Percentiles rank a stretch among this genome's conserved stretches.
phyloP scores from a whole-genome alignment of 495 filamentous ascomycete genomes.

The Xylaria venustula region DNA sequence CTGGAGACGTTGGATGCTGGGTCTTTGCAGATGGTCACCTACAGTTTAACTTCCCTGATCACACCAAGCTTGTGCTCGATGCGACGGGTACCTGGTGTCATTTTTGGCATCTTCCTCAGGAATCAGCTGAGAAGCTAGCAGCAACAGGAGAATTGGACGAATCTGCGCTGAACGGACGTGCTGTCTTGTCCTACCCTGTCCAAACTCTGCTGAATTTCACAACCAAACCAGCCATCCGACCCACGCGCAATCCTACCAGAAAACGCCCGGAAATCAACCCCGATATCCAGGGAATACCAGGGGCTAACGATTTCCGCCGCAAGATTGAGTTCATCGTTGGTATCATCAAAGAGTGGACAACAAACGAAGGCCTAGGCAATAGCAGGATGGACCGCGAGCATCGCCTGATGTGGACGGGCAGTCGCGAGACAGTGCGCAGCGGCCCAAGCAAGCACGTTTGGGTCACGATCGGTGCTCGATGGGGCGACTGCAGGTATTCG shows the following conservation, averaged over 20 bases:
- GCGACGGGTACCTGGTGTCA: constrained; percentile 73
- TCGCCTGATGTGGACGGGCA: constrained; percentile 66
- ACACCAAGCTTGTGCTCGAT: constrained; percentile 87
- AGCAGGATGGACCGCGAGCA: constrained; percentile 47
- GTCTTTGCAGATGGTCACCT: constrained; percentile 84
- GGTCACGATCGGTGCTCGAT: constrained; percentile 76
- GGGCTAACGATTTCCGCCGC: constrained; percentile 73
- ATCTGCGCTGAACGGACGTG: constrained; percentile 60
- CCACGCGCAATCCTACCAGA: constrained; percentile 41
- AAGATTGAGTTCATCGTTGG: constrained; percentile 76
- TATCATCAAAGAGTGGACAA: constrained; percentile 71
- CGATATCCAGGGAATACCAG: constrained; percentile 60
- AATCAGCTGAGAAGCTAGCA: constrained; percentile 62
- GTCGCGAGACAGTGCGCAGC: constrained; percentile 60
- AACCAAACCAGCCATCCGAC: constrained; percentile 42
- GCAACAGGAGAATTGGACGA: constrained; percentile 63
- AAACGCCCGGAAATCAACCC: constrained; percentile 55
- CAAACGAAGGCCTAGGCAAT: constrained; percentile 67
- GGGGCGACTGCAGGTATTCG: constrained; percentile 61
- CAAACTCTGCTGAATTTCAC: constrained; percentile 57
- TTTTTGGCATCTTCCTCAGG: constrained; percentile 77
- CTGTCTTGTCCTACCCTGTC: constrained; percentile 60
- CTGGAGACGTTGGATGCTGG: constrained; percentile 87
- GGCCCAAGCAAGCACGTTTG: constrained; percentile 69
- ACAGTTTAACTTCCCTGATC: constrained; percentile 95